Conservation (phyloP, 441 rosid genomes). For the Adansonia madagascariensis region DNA sequence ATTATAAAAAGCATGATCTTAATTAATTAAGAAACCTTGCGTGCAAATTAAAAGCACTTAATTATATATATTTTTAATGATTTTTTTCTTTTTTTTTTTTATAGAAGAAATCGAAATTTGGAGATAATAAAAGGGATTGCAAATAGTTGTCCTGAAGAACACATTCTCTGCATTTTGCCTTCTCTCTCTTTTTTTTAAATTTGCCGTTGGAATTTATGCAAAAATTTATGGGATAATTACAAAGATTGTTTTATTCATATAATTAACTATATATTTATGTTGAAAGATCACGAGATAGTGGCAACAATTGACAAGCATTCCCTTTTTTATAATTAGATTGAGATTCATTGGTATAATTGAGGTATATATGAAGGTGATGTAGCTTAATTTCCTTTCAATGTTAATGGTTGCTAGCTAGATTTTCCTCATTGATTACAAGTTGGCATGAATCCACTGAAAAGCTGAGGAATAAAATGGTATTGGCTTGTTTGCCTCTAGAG, state of each 20-base stretch:
- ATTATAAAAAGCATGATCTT: neutral
- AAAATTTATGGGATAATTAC: neutral
- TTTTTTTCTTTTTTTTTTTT: neutral
- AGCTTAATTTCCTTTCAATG: neutral
- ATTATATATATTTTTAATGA: neutral
- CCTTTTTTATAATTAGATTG: neutral
- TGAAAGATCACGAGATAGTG: neutral
- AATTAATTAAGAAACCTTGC: neutral
- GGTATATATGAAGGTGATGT: neutral
- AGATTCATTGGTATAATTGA: neutral
- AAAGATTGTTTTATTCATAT: neutral
- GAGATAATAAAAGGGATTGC: neutral
- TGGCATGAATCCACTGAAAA: neutral
- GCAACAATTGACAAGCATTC: neutral
- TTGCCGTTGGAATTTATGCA: neutral
- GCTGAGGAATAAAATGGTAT: neutral
- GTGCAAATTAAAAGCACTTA: slow-evolving; percentile 3
- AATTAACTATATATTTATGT: neutral
- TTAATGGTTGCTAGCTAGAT: neutral
- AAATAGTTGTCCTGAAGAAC: neutral
- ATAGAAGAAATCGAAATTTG: neutral
- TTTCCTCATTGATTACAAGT: neutral
- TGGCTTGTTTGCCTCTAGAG: neutral
- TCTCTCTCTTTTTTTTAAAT: neutral
- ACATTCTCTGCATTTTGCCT: neutral